These are phyloP conservation scores for Pseudocercospora crystallina DNA, from an alignment of 2,329 filamentous ascomycete genomes.

Conservation along the genomic window DNA sequence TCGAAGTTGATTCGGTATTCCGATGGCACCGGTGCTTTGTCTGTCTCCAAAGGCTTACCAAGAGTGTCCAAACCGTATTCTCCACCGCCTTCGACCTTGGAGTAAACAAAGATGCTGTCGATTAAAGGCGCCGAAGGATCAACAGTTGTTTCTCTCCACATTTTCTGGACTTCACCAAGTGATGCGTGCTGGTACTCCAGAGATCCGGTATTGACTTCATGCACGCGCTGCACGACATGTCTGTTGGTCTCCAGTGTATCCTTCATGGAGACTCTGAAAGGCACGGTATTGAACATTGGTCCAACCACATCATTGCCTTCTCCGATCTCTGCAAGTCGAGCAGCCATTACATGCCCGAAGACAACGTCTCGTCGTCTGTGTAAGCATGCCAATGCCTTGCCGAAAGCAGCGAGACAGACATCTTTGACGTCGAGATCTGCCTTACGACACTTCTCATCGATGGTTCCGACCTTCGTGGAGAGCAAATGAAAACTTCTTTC, in stretches of 20 bases:
- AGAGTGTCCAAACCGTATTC: conserved; percentile 3
- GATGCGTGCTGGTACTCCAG: conserved; percentile 18
- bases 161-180: conserved; percentile 16
- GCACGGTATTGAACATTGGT: conserved; percentile 20
- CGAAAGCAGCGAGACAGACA: conserved; percentile 11
- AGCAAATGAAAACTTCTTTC: not conserved
- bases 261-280: conserved; percentile 14
- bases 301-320: conserved; percentile 14
- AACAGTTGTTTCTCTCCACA: conserved; percentile 5
- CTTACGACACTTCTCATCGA: conserved; percentile 9
- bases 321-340: conserved; percentile 5
- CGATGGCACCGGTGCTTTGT: conserved; percentile 15
- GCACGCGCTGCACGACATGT: conserved; percentile 7
- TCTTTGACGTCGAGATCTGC: conserved; percentile 15
- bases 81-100: conserved; percentile 3
- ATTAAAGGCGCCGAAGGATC: conserved; percentile 9
- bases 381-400: conserved; percentile 13
- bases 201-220: conserved; percentile 7
- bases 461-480: not conserved
- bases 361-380: conserved; percentile 16
- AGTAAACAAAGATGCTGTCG: conserved; percentile 18
- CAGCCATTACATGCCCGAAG: conserved; percentile 20
- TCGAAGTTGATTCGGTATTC: conserved; percentile 19
- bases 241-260: conserved; percentile 13
- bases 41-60: conserved; percentile 11